Evolutionary conservation across 2,329 filamentous ascomycete species (phyloP).

Genomic region (Xylogone sp.): DNA sequence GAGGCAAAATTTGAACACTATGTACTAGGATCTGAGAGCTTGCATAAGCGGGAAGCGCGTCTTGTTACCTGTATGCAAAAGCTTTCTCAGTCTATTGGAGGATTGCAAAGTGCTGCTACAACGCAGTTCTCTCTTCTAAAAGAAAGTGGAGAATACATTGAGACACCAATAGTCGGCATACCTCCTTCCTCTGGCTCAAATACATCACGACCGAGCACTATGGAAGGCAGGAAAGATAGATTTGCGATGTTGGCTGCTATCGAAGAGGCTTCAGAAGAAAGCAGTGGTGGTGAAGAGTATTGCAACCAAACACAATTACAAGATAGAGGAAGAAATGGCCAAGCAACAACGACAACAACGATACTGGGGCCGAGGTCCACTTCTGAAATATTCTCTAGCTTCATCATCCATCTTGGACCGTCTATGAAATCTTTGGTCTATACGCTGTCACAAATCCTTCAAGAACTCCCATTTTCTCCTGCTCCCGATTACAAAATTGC

Average conservation of each 20-base stretch:
- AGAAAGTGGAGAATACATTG: slow-evolving; percentile 39
- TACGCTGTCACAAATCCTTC: slow-evolving; percentile 83
- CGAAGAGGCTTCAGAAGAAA: slow-evolving; percentile 57
- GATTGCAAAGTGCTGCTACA: slow-evolving; percentile 80
- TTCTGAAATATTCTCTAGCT: slow-evolving; percentile 85
- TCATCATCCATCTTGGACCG: slow-evolving; percentile 83
- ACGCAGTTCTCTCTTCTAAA: slow-evolving; percentile 84
- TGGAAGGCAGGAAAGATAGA: slow-evolving; percentile 41
- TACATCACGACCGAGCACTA: slow-evolving; percentile 22
- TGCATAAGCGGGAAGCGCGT: slow-evolving; percentile 74
- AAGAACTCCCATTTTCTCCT: slow-evolving; percentile 77
- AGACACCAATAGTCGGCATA: slow-evolving; percentile 7
- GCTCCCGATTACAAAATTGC: slow-evolving; percentile 64
- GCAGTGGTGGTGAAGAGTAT: slow-evolving; percentile 42
- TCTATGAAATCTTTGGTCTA: slow-evolving; percentile 96
- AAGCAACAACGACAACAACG: slow-evolving; percentile 15
- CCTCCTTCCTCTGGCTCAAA: slow-evolving; percentile 8
- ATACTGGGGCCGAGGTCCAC: slow-evolving; percentile 52
- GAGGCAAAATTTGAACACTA: slow-evolving; percentile 92
- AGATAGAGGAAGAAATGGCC: slow-evolving; percentile 14
- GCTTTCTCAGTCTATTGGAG: slow-evolving; percentile 84
- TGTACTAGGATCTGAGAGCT: slow-evolving; percentile 70
- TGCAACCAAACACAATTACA: slow-evolving; percentile 4
- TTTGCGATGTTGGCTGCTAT: slow-evolving; percentile 54
- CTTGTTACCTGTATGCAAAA: slow-evolving; percentile 82